Conservation (phyloP, 2,329 filamentous ascomycete genomes). For the Tolypocladium paradoxum region DNA sequence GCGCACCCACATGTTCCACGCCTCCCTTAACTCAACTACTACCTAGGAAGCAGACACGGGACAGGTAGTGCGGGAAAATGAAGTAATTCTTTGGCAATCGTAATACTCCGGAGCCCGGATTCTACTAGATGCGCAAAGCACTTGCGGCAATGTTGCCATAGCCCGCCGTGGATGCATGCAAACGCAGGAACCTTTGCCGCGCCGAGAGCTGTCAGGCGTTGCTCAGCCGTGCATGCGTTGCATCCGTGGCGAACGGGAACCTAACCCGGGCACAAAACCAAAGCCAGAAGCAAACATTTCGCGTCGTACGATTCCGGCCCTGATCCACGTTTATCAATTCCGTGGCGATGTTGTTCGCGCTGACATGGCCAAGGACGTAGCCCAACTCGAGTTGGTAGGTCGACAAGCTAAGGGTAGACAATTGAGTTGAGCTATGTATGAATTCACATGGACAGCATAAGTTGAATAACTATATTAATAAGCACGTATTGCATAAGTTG, state of each 20-base stretch:
- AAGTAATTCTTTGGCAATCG: neutral
- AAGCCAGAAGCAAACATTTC: neutral
- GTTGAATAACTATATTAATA: neutral
- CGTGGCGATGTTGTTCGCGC: too few relatives aligned
- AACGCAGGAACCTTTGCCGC: neutral
- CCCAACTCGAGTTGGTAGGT: neutral
- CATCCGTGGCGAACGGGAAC: neutral
- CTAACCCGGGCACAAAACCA: neutral
- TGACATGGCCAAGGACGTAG: neutral
- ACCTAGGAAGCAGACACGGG: neutral
- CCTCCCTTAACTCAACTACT: too few relatives aligned
- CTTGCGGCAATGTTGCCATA: neutral
- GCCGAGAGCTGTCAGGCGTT: neutral
- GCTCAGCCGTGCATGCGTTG: neutral
- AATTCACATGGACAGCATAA: too few relatives aligned
- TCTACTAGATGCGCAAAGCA: neutral
- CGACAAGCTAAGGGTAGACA: neutral
- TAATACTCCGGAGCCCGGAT: neutral
- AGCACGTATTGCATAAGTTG: neutral
- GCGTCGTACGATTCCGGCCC: too few relatives aligned
- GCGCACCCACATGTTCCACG: neutral
- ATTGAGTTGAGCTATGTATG: too few relatives aligned
- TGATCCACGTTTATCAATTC: neutral
- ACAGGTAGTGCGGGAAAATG: too few relatives aligned
- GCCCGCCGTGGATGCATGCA: neutral